Evolutionary conservation across 2,329 filamentous ascomycete genomes (phyloP), one percentile per base, ranked within the genome.

Genomic region (Thielaviopsis punctulata): DNA sequence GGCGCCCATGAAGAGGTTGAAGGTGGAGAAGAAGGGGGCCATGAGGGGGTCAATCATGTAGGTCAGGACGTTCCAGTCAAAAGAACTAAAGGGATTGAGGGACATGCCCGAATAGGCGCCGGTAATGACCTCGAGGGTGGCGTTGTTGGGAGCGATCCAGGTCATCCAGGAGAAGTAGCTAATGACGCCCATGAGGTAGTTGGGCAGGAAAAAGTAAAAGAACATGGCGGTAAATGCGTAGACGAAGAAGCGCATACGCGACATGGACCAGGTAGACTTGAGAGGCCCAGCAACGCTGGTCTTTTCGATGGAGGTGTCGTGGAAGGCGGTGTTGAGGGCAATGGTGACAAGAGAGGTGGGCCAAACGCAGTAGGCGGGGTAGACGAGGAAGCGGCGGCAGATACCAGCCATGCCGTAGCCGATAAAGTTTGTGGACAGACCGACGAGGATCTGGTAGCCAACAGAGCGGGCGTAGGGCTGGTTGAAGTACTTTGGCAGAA

Each of bases 1-100:
- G 48, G 75, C 69, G 25, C 79, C 79, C 45, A 79, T 64, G 56
- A 80, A 68, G 21, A 73, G 76, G 62, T 84, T 84, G 52, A 77
- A 68, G 45, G 79, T 80, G 23, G 74, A 75, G 63, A 78, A 74
- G 59, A 73, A 73, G 3, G 73, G 73, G 7, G 71, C 66, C 66
- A 72, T 70, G 12, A 71, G 63, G 1, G 69, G 69, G 53, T 71
- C 68, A 10, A 56, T 22, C 18, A 36, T 53, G 22, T 58, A 56
- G 27, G 58, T 63, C 59, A 45, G 47, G 18, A 67, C 54, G 50
- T 68, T 70, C 69, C 68, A 71, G 57, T 72, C 69, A 33, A 69
- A 64, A 1, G 68, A 69, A 0, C 68, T 64, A 2, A 65, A 53
- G 1, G 65, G 66, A 54, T 69, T 69, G 19, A 71, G n/a, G n/a